These are phyloP conservation scores for Amphichorda felina DNA, from an alignment of 2,329 filamentous ascomycete genomes.

Conservation along the genomic window DNA sequence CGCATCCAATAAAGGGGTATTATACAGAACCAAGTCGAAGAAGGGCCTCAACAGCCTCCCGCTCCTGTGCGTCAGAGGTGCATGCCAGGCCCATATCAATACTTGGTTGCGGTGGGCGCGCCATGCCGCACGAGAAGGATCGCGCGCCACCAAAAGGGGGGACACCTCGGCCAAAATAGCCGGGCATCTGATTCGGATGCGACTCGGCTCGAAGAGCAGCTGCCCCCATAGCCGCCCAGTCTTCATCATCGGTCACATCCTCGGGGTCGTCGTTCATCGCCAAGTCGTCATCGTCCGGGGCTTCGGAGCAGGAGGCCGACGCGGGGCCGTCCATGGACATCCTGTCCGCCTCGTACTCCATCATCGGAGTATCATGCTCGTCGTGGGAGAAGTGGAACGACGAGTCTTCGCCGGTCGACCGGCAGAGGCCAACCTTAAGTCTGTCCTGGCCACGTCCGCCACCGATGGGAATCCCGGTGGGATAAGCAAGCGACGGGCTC, in stretches of 20 bases:
- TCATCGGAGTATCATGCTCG: slow-evolving; percentile 52
- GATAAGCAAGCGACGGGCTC: slow-evolving; percentile 16
- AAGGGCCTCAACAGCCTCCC: slow-evolving; percentile 71
- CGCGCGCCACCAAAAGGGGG: slow-evolving; percentile 22
- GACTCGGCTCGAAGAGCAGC: slow-evolving; percentile 65
- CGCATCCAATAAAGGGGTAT: slow-evolving; percentile 31
- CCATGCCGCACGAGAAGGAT: slow-evolving; percentile 41
- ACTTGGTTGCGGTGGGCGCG: slow-evolving; percentile 36
- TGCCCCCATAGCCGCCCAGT: slow-evolving; percentile 85
- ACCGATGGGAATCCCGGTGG: slow-evolving; percentile 45
- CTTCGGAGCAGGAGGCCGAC: slow-evolving; percentile 67
- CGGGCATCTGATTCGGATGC: slow-evolving; percentile 41
- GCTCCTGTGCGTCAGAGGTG: slow-evolving; percentile 59
- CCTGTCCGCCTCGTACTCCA: slow-evolving; percentile 81
- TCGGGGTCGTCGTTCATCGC: slow-evolving; percentile 64
- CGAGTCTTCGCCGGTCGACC: slow-evolving; percentile 56
- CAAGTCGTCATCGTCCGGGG: slow-evolving; percentile 54
- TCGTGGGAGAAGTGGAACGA: slow-evolving; percentile 65
- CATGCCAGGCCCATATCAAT: slow-evolving; percentile 37
- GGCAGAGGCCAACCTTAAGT: slow-evolving; percentile 33
- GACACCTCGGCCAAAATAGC: slow-evolving; percentile 38
- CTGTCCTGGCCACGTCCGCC: slow-evolving; percentile 30
- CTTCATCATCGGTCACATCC: slow-evolving; percentile 88
- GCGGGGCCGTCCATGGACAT: slow-evolving; percentile 73
- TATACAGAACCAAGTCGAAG: slow-evolving; percentile 72